Evolutionary conservation across 179 eudicot species (phyloP).

Genomic region (Patellifolia procumbens): DNA sequence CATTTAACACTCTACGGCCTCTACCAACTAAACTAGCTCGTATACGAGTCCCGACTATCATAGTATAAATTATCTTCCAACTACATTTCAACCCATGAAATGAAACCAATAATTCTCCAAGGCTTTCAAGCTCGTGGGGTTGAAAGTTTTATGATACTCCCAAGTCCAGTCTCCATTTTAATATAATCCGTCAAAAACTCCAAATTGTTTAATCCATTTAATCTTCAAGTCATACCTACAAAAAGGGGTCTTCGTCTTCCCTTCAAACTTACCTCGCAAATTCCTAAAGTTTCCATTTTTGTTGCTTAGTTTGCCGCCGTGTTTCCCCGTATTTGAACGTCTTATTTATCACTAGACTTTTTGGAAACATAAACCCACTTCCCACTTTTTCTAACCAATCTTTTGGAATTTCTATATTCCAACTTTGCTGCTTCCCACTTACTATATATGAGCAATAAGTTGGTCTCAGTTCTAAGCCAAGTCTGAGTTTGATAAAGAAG

Average conservation of each 20-base stretch:
- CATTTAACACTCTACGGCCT: too few relatives aligned
- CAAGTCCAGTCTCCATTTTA: background rate
- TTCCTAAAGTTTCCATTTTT: background rate
- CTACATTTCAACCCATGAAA: background rate
- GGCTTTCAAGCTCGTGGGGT: background rate
- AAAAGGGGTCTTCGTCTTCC: background rate
- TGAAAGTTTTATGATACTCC: background rate
- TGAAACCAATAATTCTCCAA: too few relatives aligned
- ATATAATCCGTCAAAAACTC: background rate
- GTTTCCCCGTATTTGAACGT: constrained; percentile 20
- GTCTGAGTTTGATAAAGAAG: background rate
- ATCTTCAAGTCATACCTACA: background rate
- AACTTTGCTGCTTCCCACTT: background rate
- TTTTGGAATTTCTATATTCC: constrained; percentile 7
- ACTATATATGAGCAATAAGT: background rate
- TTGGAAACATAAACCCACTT: background rate
- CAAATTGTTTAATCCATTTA: background rate
- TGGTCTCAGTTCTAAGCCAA: background rate
- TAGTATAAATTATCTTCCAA: background rate
- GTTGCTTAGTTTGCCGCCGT: constrained; percentile 14
- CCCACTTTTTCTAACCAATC: constrained; percentile 3
- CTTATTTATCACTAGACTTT: background rate
- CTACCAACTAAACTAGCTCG: too few relatives aligned
- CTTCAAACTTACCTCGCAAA: constrained; percentile 2
- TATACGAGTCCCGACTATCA: too few relatives aligned